Evolutionary conservation across 192 early-diverging fungal genomes (phyloP).

Genomic region (Spizellomyces sp.): DNA sequence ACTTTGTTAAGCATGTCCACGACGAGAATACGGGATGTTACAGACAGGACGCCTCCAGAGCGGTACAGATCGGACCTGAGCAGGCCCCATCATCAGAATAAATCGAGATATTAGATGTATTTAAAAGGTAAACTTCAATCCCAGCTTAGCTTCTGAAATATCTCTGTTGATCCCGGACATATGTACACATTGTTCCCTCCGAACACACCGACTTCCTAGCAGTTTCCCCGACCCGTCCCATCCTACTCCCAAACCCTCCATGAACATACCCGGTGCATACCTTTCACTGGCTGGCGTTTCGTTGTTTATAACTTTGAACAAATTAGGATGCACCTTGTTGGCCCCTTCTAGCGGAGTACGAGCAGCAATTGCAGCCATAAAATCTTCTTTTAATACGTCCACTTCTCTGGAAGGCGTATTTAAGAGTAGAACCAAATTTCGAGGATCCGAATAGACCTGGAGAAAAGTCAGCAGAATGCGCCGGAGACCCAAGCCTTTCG

Average conservation of each 20-base stretch:
- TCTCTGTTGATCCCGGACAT: background rate
- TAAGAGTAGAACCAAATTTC: constrained; percentile 77
- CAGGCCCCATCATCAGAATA: too few species aligned
- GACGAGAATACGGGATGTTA: constrained; percentile 84
- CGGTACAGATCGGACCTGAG: constrained; percentile 65
- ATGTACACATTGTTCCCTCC: too few species aligned
- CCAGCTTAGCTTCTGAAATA: background rate
- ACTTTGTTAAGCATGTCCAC: constrained; percentile 85
- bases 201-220: too few species aligned
- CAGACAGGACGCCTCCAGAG: constrained; percentile 78
- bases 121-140: background rate
- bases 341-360: constrained; percentile 50
- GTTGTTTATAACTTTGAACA: constrained; percentile 54
- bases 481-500: constrained; percentile 76
- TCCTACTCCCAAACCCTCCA: too few species aligned
- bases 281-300: constrained; percentile 61
- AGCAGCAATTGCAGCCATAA: constrained; percentile 27
- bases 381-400: constrained; percentile 36
- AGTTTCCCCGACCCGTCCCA: too few species aligned
- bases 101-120: background rate
- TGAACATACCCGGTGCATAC: constrained; percentile 24
- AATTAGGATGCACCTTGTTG: constrained; percentile 48
- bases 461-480: constrained; percentile 72
- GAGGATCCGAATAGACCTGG: constrained; percentile 64
- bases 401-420: constrained; percentile 59